phyloP scores from a whole-genome alignment of 2,329 filamentous ascomycete species.

The Ascochyta clinopodiicola region DNA sequence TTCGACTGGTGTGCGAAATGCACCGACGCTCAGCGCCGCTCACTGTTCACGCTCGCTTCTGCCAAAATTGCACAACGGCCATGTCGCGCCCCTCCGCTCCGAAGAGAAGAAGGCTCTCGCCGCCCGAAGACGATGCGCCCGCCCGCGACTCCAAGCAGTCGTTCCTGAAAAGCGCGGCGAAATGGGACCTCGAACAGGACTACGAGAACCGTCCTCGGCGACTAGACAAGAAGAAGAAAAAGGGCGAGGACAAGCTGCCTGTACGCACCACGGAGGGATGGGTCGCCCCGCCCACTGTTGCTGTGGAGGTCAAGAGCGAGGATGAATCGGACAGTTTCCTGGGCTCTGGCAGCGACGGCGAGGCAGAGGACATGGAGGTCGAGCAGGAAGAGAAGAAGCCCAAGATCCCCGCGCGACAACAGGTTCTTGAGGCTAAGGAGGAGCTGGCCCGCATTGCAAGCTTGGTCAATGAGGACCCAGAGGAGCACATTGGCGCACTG shows the following conservation, averaged over 20 bases:
- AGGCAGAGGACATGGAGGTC: constrained; percentile 51
- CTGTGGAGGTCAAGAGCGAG: constrained; percentile 56
- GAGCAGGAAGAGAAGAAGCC: constrained; percentile 60
- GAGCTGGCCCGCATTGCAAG: constrained; percentile 84
- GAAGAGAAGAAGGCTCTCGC: constrained; percentile 48
- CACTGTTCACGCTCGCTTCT: not conserved
- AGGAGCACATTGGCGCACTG: constrained; percentile 83
- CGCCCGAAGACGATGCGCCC: constrained; percentile 38
- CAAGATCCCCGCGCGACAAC: constrained; percentile 74
- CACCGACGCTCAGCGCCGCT: not conserved
- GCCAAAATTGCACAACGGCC: not conserved
- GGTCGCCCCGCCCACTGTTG: constrained; percentile 62
- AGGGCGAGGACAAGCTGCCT: constrained; percentile 77
- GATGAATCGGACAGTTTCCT: constrained; percentile 70
- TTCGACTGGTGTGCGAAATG: not conserved
- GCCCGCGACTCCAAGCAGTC: constrained; percentile 49
- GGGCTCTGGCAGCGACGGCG: constrained; percentile 59
- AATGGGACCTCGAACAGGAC: constrained; percentile 90
- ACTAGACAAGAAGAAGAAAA: constrained; percentile 65
- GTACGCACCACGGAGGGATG: constrained; percentile 84
- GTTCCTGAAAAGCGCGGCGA: constrained; percentile 76
- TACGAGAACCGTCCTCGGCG: constrained; percentile 85
- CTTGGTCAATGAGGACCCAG: constrained; percentile 87
- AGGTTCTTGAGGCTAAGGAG: constrained; percentile 87
- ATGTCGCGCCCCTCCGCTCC: constrained; percentile 47